Base-by-base conservation (phyloP, 192 early-diverging fungal species). In the Entomortierella beljakovae region DNA sequence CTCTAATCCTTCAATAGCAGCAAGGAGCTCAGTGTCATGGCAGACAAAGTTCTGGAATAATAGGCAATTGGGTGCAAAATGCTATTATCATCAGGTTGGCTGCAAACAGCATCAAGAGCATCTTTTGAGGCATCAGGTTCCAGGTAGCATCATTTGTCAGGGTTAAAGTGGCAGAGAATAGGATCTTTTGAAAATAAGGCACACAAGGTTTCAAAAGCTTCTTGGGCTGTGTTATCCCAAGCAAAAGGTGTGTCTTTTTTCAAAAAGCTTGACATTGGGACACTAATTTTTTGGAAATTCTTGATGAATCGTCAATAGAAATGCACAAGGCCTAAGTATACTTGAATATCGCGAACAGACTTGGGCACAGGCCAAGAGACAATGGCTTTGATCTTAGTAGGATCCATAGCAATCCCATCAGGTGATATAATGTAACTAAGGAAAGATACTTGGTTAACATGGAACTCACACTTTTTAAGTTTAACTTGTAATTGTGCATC, bases 251-350 rank as follows among this genome's bases (percentile, higher is more conserved):
- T 18, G 20, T 69, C 79, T 55, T 82, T 80, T 49, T 84, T 71
- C 0, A 77, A 20, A 0, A 86, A 42, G 0, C 33, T 23, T 0
- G 80, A 81, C 0, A 84, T 25, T 5, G 81, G 80, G 4, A 49
- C 18, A 0, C 64, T 66, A 16, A 81, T 53, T n/a, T 70, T 53
- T 4, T 81, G 65, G 40, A 68, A 88, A 8, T 82, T 62, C 6
- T 53, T 20, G 0, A 82, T 52, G 53, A 83, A 85, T 11, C 67
- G 57, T 2, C 72, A 43, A 54, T 85, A 85, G 43, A 72, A 85
- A 16, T 76, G 80, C 1, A 71, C 51, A 10, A 76, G 28, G 0
- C 85, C 85, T 0, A 83, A 43, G 50, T 86, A 84, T 9, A 60
- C 55, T 10, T 64, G 49, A 18, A 83, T 26, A 22, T 81, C 66